phyloP scores from a whole-genome alignment of 768 basidiomycete genomes.

The Paxillus ammoniavirescens region DNA sequence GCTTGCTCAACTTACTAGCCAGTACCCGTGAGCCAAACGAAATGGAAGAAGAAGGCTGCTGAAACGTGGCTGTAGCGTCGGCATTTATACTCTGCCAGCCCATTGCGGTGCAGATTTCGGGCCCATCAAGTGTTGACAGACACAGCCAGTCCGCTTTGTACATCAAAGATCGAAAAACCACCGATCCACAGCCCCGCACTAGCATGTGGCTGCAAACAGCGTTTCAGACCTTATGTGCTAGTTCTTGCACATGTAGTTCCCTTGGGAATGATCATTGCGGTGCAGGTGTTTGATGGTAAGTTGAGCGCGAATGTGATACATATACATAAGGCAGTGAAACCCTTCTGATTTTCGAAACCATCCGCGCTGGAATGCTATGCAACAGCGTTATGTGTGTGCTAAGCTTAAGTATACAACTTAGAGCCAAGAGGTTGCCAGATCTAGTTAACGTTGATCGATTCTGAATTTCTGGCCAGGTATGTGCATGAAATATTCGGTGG shows the following conservation, averaged over 20 bases:
- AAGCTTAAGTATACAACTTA: too few relatives aligned
- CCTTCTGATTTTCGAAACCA: too few relatives aligned
- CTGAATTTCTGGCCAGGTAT: too few relatives aligned
- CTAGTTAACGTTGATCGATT: too few relatives aligned
- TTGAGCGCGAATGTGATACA: too few relatives aligned
- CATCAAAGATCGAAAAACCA: neutral
- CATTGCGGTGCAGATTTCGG: too few relatives aligned
- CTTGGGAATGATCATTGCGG: neutral
- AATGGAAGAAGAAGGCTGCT: constrained; percentile 11
- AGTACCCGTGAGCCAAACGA: constrained; percentile 19
- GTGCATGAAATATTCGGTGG: too few relatives aligned
- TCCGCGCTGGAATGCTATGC: too few relatives aligned
- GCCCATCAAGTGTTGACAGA: neutral
- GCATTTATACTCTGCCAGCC: neutral
- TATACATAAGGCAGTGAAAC: too few relatives aligned
- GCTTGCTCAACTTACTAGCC: constrained; percentile 15
- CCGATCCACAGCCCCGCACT: neutral
- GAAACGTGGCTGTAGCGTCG: neutral
- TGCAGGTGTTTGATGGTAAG: neutral
- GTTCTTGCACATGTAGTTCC: neutral
- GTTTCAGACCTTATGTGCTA: neutral
- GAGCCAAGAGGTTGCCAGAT: too few relatives aligned
- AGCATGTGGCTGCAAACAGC: neutral
- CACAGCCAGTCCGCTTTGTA: neutral
- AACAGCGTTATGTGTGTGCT: too few relatives aligned